Base-by-base conservation (phyloP, 176 grass and related monocot genomes). In the Carex parvula region DNA sequence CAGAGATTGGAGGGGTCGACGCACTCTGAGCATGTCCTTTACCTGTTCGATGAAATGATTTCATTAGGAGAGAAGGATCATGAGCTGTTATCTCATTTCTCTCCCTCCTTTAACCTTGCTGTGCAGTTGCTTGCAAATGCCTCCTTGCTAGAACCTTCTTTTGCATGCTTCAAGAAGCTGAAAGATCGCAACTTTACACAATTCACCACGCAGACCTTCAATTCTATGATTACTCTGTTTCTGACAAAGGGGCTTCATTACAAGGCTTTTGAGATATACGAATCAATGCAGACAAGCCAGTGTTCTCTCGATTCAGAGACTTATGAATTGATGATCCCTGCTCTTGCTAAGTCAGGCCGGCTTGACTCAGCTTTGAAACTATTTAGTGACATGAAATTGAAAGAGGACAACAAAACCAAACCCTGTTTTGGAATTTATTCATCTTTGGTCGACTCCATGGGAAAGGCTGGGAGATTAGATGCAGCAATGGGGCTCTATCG, bases 211-310 rank as follows among this genome's bases (percentile, higher is more conserved):
- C 75, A 84, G n/a, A 81, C 93, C 1, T 98, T 79, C 70, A 98
- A 98, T 81, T 90, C 93, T 53, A 82, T 98, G 22, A 92, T 98
- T 21, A 95, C 93, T 63, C 89, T 98, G 75, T 90, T 98, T 26
- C 79, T 98, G 22, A 58, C 86, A 64, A 93, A 94, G 78, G 96
- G 96, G 53, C 87, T 98, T 20, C 84, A 91, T 55, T 98, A 89
- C 80, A 98, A 98, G 78, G 91, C 93, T 30, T 98, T 98, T 84
- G 93, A 95, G 80, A 92, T 95, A 63, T 92, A 95, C 15, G 91
- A 98, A 26, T 88, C 92, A 64, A 95, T 95, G 93, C 71, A 88
- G 4, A 54, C 80, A 0, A 88, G 85, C 6, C 84, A 83, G 32
- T 86, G 89, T 46, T 55, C 83, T 16, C 88, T 93, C 0, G 89